Percentiles rank a stretch among this genome's conserved stretches.
phyloP scores from a whole-genome alignment of 1,284 basidiomycete species.

The Austropuccinia psidii region DNA sequence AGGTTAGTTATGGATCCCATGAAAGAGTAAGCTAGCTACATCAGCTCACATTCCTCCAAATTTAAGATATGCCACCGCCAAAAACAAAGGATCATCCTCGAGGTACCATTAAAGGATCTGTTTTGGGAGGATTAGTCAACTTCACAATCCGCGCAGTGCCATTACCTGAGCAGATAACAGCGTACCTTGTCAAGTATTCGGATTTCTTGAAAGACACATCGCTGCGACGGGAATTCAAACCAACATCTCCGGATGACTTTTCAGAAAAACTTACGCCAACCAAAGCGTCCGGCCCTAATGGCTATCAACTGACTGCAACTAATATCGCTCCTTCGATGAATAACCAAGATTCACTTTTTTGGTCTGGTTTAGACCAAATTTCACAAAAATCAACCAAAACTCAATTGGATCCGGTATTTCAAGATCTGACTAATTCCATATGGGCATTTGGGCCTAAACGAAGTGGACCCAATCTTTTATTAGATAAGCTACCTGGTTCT shows the following conservation, averaged over 20 bases:
- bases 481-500: slow-evolving; percentile 55
- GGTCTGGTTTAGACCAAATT: slow-evolving; percentile 65
- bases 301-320: slow-evolving; percentile 38
- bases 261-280: slow-evolving; percentile 28
- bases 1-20: slow-evolving; percentile 52
- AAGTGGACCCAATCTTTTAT: slow-evolving; percentile 75
- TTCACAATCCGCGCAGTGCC: slow-evolving; percentile 77
- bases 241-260: slow-evolving; percentile 37
- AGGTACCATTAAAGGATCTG: slow-evolving; percentile 67
- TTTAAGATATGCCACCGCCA: slow-evolving; percentile 73
- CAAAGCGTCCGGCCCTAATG: slow-evolving; percentile 37
- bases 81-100: slow-evolving; percentile 65
- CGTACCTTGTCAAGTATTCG: slow-evolving; percentile 55
- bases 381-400: slow-evolving; percentile 65
- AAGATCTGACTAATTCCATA: slow-evolving; percentile 61
- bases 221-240: neutral
- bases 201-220: slow-evolving; percentile 13
- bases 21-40: neutral
- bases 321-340: slow-evolving; percentile 43
- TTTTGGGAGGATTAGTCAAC: slow-evolving; percentile 65
- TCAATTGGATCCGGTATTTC: slow-evolving; percentile 68
- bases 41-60: neutral
- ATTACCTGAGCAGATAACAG: slow-evolving; percentile 60
- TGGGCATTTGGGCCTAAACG: slow-evolving; percentile 89
- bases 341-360: slow-evolving; percentile 51